phyloP scores from a whole-genome alignment of 306 rosid species.

The Glycine tomentella region DNA sequence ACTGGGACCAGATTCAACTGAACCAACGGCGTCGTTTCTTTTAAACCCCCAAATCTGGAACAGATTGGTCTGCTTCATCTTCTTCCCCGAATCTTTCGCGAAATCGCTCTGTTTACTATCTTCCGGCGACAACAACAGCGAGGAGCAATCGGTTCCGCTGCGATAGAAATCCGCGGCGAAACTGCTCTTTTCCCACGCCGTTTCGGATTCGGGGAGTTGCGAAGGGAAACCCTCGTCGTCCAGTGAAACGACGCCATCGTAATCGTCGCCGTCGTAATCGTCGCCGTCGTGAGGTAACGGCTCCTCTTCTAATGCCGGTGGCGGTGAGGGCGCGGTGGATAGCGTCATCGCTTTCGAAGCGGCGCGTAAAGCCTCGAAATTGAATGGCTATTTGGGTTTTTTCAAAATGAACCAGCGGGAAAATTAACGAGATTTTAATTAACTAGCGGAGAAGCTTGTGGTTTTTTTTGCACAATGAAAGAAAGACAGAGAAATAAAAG shows the following conservation, averaged over 20 bases:
- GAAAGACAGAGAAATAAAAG: too few relatives aligned
- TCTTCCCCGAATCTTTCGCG: conserved; percentile 44
- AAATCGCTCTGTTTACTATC: background rate
- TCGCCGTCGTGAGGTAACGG: conserved; percentile 32
- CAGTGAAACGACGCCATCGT: background rate
- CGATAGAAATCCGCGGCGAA: conserved; percentile 60
- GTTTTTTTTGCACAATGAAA: too few relatives aligned
- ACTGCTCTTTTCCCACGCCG: conserved; percentile 2
- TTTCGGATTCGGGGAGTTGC: conserved; percentile 37
- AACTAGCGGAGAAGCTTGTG: too few relatives aligned
- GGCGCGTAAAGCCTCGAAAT: conserved; percentile 44
- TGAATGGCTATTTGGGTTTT: background rate
- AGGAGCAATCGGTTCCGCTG: conserved; percentile 57
- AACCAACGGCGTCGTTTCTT: conserved; percentile 17
- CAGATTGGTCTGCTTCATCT: conserved; percentile 49
- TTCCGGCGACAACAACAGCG: conserved; percentile 31
- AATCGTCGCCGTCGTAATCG: background rate
- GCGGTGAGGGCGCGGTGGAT: conserved; percentile 30
- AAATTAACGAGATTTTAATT: conserved; percentile 11
- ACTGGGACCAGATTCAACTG: conserved; percentile 29
- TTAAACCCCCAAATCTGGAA: conserved; percentile 64
- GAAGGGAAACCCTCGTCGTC: conserved; percentile 61
- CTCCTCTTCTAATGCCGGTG: conserved; percentile 31
- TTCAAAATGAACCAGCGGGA: conserved; percentile 58
- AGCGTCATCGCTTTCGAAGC: conserved; percentile 39